Percentiles rank a stretch among this genome's conserved stretches.
Conservation (phyloP, 2,329 filamentous ascomycete genomes). For the Diplodia seriata region DNA sequence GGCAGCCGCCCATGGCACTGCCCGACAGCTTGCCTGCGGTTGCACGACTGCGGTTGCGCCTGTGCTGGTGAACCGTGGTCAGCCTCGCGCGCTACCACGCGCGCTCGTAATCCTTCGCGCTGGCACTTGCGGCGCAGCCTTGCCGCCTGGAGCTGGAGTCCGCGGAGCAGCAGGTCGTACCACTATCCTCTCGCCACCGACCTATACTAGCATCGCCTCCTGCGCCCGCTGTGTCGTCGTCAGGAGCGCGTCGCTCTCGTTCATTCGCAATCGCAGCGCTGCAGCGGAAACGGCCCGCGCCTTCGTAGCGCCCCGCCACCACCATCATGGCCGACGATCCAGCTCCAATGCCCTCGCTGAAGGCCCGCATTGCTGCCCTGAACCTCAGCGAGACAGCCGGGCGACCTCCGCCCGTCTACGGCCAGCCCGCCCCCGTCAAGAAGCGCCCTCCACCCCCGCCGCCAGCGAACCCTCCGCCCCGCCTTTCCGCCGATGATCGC, state of each 20-base stretch:
- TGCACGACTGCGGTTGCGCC: conserved; percentile 1
- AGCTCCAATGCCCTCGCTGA: conserved; percentile 45
- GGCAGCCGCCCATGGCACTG: background rate
- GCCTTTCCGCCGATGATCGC: conserved; percentile 43
- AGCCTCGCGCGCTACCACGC: conserved; percentile 24
- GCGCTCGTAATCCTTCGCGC: conserved; percentile 19
- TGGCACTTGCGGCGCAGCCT: conserved; percentile 13
- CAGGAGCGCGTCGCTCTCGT: conserved; percentile 41
- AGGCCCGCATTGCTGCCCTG: conserved; percentile 56
- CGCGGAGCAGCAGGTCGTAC: background rate
- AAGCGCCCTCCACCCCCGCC: conserved; percentile 49
- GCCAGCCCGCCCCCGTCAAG: conserved; percentile 43
- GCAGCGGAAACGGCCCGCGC: conserved; percentile 25
- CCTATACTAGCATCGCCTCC: background rate
- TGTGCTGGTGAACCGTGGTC: conserved; percentile 7
- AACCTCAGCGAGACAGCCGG: conserved; percentile 55
- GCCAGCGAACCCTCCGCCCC: conserved; percentile 47
- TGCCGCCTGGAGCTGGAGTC: conserved; percentile 10
- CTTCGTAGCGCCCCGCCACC: conserved; percentile 27
- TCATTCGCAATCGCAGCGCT: conserved; percentile 47
- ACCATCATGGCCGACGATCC: conserved; percentile 43
- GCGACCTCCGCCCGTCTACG: conserved; percentile 46
- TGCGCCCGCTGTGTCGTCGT: conserved; percentile 7
- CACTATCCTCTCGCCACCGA: conserved; percentile 1
- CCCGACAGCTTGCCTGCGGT: background rate